phyloP scores from a whole-genome alignment of 2,329 filamentous ascomycete species.

The Byssochlamys sp. region DNA sequence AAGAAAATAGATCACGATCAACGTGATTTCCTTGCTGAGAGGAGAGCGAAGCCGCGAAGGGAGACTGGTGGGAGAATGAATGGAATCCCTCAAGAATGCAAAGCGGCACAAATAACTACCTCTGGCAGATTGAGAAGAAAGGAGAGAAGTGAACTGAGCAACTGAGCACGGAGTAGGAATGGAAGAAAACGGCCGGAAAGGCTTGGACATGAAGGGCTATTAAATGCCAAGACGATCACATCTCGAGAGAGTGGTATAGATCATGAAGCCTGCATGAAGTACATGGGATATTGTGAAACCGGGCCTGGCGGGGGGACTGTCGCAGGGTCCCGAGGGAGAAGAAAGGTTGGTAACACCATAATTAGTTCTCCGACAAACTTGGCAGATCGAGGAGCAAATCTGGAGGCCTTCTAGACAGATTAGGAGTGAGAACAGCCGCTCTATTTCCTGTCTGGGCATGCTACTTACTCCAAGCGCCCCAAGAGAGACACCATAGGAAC shows the following conservation, averaged over 20 bases:
- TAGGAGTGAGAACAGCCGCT: neutral
- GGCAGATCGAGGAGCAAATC: neutral
- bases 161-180: slow-evolving; percentile 3
- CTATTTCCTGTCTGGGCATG: neutral
- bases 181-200: slow-evolving; percentile 8
- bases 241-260: slow-evolving; percentile 6
- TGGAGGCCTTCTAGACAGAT: neutral
- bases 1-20: slow-evolving; percentile 12
- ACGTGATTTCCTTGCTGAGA: slow-evolving; percentile 7
- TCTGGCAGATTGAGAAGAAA: slow-evolving; percentile 3
- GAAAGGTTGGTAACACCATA: neutral
- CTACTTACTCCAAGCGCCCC: neutral
- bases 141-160: slow-evolving; percentile 5
- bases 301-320: slow-evolving; percentile 4
- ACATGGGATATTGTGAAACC: slow-evolving; percentile 12
- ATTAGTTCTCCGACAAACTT: neutral
- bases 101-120: neutral
- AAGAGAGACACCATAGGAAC: neutral
- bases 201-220: slow-evolving; percentile 4
- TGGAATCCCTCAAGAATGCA: slow-evolving; percentile 10
- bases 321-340: slow-evolving; percentile 1
- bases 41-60: slow-evolving; percentile 4
- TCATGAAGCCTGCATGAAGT: slow-evolving; percentile 14
- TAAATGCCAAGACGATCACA: slow-evolving; percentile 6
- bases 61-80: slow-evolving; percentile 10